phyloP scores from a whole-genome alignment of 352 stramenopile species.

The Phytophthora nicotianae region DNA sequence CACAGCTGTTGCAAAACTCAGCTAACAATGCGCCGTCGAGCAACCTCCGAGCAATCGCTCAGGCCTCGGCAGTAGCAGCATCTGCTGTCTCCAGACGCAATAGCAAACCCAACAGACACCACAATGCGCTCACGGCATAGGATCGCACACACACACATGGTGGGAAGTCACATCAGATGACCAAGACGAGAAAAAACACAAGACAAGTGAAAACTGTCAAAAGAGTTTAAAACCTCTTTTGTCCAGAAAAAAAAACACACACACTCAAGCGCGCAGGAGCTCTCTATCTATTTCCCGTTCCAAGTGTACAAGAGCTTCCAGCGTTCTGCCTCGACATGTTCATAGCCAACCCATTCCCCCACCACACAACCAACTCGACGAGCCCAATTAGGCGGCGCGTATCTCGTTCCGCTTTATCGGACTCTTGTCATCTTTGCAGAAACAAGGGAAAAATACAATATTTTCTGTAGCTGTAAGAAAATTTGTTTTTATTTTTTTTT shows the following conservation, averaged over 20 bases:
- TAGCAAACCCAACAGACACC: conserved; percentile 28
- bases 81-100: conserved; percentile 37
- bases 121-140: conserved; percentile 32
- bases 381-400: conserved; percentile 17
- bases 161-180: conserved; percentile 23
- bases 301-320: conserved; percentile 39
- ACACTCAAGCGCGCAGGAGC: conserved; percentile 30
- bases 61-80: conserved; percentile 38
- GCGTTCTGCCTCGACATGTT: conserved; percentile 35
- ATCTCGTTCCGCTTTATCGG: conserved; percentile 15
- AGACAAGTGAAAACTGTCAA: conserved; percentile 35
- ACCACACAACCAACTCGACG: conserved; percentile 20
- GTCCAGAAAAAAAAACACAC: conserved; percentile 21
- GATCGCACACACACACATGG: conserved; percentile 16
- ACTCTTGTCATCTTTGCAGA: conserved; percentile 25
- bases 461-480: conserved; percentile 44
- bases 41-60: conserved; percentile 41
- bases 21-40: conserved; percentile 37
- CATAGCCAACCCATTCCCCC: conserved; percentile 20
- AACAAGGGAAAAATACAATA: conserved; percentile 44
- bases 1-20: conserved; percentile 46
- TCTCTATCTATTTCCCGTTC: conserved; percentile 41
- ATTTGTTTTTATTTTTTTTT: conserved; percentile 10
- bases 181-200: conserved; percentile 43
- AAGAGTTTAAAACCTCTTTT: conserved; percentile 9